phyloP scores from a whole-genome alignment of 192 early-diverging fungal species.

The Entomortierella lignicola region DNA sequence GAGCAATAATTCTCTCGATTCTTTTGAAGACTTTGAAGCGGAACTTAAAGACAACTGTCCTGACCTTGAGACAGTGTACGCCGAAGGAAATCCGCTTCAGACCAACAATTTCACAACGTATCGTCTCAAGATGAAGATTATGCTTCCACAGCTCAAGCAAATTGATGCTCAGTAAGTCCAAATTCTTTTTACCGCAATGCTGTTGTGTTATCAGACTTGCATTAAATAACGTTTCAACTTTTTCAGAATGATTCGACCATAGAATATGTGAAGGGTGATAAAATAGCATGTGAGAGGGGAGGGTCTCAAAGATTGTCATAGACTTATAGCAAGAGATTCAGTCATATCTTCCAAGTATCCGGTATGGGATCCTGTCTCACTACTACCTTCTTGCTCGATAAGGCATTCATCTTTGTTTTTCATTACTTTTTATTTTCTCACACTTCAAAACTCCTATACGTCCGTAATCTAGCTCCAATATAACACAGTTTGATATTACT shows the following conservation, averaged over 20 bases:
- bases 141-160: slow-evolving; percentile 87
- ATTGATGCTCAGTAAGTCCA: slow-evolving; percentile 86
- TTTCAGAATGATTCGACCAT: slow-evolving; percentile 1
- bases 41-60: slow-evolving; percentile 68
- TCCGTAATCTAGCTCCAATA: no score
- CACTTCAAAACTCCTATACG: no score
- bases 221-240: background rate
- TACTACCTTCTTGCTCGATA: no score
- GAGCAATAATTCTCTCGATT: slow-evolving; percentile 79
- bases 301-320: no score
- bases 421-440: no score
- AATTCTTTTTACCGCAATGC: background rate
- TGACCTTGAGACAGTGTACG: slow-evolving; percentile 87
- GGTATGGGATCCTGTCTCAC: no score
- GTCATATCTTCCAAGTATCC: no score
- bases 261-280: background rate
- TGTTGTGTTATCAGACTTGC: no score
- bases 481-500: no score
- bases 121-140: slow-evolving; percentile 85
- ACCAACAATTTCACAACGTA: slow-evolving; percentile 79
- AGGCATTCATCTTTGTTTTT: no score
- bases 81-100: slow-evolving; percentile 96
- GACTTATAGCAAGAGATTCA: no score
- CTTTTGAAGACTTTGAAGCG: slow-evolving; percentile 80
- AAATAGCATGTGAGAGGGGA: background rate